Evolutionary conservation across 176 grass and related monocot species (phyloP), one percentile per base, ranked within the genome.

Genomic region (Oryza nivara): DNA sequence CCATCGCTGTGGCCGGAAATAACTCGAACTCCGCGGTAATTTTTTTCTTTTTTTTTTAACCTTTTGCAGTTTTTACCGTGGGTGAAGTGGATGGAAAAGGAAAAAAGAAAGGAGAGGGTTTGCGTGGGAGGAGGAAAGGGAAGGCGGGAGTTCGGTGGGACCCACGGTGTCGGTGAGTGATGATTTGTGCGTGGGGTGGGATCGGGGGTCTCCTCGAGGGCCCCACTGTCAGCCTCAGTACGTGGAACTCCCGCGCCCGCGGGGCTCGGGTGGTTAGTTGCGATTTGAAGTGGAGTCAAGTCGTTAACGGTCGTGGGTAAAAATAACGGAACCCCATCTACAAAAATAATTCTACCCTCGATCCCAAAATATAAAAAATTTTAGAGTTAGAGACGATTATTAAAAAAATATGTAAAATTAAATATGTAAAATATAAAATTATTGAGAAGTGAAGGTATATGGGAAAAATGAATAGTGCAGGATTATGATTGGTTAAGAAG

Each of bases 121-220:
- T 67, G 65, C 58, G 58, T 63, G 58, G 58, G 3, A 11, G 12
- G 10, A 34, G 77, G 61, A 80, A 80, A 80, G 16, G 13, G 77
- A 20, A 23, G 48, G 28, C n/a, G 56, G 56, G 14, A 9, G 17
- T 4, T 36, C 1, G 25, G 63, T 1, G n/a, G 65, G 65, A 10
- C 77, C 65, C 78, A 69, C 78, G 6, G 2, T 23, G 78, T 80
- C 78, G 78, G 78, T 80, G 78, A 80, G 40, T 20, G 40, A 67
- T 11, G 60, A 78, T 67, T 30, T 67, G 58, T 19, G 48, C 1
- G 58, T 20, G 76, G 34, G 65, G 58, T 45, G 52, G 19, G 36
- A 25, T 45, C 5, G n/a, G 20, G 20, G 52, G 74, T n/a, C 19
- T 25, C 4, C 13, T 11, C 22, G 0, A 23, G 17, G 64, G 19